Evolutionary conservation across 129 eudicot species (phyloP).

Genomic region (Solidago caesia): DNA sequence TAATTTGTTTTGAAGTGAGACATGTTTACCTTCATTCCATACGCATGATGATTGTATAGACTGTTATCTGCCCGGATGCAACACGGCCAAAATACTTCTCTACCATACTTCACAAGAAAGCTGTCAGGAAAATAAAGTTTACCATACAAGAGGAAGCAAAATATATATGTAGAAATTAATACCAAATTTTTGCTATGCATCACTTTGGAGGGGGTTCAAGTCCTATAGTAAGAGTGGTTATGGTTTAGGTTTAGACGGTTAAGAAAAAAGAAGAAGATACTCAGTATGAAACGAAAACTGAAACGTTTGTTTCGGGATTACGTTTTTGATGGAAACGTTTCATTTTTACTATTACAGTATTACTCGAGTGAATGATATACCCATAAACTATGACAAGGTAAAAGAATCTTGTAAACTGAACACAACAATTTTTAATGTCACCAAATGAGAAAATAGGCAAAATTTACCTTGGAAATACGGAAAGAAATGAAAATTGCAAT

Average conservation of each 20-base stretch:
- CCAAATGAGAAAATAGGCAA: not conserved
- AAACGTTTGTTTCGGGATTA: not conserved
- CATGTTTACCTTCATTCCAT: conserved; percentile 36
- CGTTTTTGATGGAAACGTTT: not conserved
- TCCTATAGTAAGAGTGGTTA: not conserved
- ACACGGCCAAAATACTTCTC: conserved; percentile 14
- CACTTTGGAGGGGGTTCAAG: not conserved
- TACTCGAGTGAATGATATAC: not conserved
- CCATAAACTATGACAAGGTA: not conserved
- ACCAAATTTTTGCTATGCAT: conserved; percentile 13
- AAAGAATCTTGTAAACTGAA: not conserved
- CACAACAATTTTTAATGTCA: not conserved
- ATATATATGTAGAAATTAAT: conserved; percentile 1
- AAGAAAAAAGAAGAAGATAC: not conserved
- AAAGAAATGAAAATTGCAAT: no score
- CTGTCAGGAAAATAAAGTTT: not conserved
- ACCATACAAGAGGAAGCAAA: conserved; percentile 4
- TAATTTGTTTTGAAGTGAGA: conserved; percentile 1
- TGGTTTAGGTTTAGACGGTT: conserved; percentile 8
- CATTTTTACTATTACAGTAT: not conserved
- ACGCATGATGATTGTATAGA: conserved; percentile 36
- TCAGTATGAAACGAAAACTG: not conserved
- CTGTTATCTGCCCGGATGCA: conserved; percentile 19
- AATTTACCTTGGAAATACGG: not conserved
- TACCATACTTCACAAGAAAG: conserved; percentile 9